Evolutionary conservation across 768 basidiomycete genomes (phyloP), one percentile per base, ranked within the genome.

Genomic region (Leccinum fibrillosum): DNA sequence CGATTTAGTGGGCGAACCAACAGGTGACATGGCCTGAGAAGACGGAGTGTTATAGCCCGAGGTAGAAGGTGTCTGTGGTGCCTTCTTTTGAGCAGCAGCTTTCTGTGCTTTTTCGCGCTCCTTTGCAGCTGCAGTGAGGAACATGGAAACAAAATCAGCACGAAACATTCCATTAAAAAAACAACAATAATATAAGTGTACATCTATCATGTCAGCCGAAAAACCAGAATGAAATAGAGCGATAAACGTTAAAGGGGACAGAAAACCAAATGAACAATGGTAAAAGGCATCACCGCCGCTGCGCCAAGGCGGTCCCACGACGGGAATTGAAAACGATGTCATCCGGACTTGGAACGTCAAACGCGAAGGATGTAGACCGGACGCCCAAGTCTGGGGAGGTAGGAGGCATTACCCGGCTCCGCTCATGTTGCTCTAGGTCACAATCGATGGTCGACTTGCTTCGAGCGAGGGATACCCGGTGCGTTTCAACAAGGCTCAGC

Each of bases 271-370:
- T 49, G 59, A 42, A 55, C 35, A 12, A 15, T 42, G 39, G 55
- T 53, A 55, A 52, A 49, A 56, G 1, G 45, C 25, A 26, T 71
- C 65, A 66, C 37, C 64, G 72, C 54, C 76, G 74, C 55, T 79
- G 75, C 11, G 73, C 78, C 50, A 89, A 73, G 30, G 85, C 75
- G 4, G 93, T 90, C 49, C 90, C 90, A 54, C 82, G 85, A 51
- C 93, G 84, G 54, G 93, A 91, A 63, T 84, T 84, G 65, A 90
- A 77, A 9, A 98, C 86, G 61, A 91, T 74, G 66, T 98, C 96
- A 64, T 98, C 96, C 21, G 96, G 96, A 72, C 94, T 97, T 35
- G 91, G 92, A 23, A 80, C 81, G 61, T 94, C 85, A 67, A 94
- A 93, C 10, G 84, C 75, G 69, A 91, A 92, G 54, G 64, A 64